These are phyloP conservation scores for Carex cristatella DNA, from an alignment of 176 grass and related monocot genomes.

Conservation along the genomic window DNA sequence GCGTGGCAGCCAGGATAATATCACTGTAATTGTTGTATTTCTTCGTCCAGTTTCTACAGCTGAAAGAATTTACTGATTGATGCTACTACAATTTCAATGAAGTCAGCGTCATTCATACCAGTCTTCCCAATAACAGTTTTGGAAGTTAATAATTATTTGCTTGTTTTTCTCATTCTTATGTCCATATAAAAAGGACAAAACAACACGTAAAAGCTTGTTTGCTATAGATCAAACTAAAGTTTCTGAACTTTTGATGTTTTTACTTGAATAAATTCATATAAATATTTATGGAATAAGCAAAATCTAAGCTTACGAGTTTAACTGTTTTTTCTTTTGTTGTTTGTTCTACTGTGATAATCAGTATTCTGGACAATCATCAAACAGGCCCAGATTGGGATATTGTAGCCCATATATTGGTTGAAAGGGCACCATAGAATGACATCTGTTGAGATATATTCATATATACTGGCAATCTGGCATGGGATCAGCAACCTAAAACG, in stretches of 20 bases:
- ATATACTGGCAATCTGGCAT: background rate
- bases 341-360: background rate
- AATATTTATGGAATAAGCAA: background rate
- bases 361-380: background rate
- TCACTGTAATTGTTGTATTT: slow-evolving; percentile 86
- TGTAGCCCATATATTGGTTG: too few relatives aligned
- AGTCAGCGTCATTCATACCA: background rate
- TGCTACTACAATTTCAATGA: background rate
- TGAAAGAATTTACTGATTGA: slow-evolving; percentile 63
- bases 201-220: background rate
- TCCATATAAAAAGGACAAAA: background rate
- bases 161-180: background rate
- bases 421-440: background rate
- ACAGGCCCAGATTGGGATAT: too few relatives aligned
- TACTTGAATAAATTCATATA: background rate
- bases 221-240: background rate
- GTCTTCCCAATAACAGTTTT: background rate
- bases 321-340: background rate
- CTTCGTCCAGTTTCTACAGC: slow-evolving; percentile 78
- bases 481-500: background rate
- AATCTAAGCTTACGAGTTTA: background rate
- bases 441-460: background rate
- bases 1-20: slow-evolving; percentile 87
- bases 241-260: background rate
- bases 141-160: background rate